Percentiles rank a stretch among this genome's conserved stretches.
phyloP scores from a whole-genome alignment of 257 asterid species.

The Lavandula angustifolia region DNA sequence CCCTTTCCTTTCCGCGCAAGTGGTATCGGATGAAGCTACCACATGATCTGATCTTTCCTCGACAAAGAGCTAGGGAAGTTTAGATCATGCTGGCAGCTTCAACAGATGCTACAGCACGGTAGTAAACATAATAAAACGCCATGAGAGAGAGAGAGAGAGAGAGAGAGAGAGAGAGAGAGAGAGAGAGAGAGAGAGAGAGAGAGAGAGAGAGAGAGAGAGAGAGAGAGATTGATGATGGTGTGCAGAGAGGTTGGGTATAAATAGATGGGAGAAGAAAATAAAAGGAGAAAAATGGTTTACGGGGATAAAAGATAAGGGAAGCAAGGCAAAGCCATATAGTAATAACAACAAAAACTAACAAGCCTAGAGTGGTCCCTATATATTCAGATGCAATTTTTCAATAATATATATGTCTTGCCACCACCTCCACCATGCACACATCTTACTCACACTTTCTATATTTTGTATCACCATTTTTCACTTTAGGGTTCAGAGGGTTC shows the following conservation, averaged over 20 bases:
- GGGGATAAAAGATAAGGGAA: constrained; percentile 42
- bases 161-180: neutral
- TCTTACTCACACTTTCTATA: constrained; percentile 34
- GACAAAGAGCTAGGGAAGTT: constrained; percentile 39
- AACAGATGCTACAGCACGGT: constrained; percentile 50
- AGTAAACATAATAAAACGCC: neutral
- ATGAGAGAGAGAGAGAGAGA: neutral
- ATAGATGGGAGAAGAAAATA: constrained; percentile 35
- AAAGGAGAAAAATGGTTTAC: constrained; percentile 31
- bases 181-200: neutral
- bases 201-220: neutral
- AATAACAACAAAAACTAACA: constrained; percentile 34
- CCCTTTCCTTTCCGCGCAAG: constrained; percentile 27
- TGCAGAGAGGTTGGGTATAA: constrained; percentile 32
- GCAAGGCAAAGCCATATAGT: constrained; percentile 25
- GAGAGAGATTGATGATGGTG: neutral
- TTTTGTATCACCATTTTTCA: constrained; percentile 37
- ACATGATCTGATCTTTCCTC: constrained; percentile 63
- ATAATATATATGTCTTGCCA: constrained; percentile 49
- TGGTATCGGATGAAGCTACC: constrained; percentile 72
- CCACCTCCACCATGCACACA: constrained; percentile 47
- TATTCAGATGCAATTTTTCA: constrained; percentile 33
- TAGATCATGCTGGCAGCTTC: constrained; percentile 98
- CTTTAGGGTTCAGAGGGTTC: constrained; percentile 42
- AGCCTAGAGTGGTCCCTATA: constrained; percentile 49